Percentiles rank a stretch among this genome's conserved stretches.
Evolutionary conservation across 805 yeast species (phyloP).

Genomic region (Pichia nanzhaoensis): DNA sequence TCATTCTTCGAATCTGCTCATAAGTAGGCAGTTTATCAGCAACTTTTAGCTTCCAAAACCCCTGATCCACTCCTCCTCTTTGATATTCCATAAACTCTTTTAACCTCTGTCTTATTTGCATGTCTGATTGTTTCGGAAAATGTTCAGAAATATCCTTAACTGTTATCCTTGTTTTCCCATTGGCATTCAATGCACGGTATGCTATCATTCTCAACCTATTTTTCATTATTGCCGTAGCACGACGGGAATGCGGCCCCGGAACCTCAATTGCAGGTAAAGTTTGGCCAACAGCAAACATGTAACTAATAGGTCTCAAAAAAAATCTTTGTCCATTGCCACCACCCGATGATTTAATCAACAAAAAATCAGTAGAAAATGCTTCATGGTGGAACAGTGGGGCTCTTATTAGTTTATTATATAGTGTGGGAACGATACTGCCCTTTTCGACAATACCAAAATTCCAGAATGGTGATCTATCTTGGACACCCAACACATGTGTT

Average conservation of each 20-base stretch:
- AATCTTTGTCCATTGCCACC: slow-evolving; percentile 62
- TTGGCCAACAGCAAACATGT: slow-evolving; percentile 84
- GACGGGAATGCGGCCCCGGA: slow-evolving; percentile 97
- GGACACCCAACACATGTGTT: slow-evolving; percentile 92
- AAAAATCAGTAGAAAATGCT: slow-evolving; percentile 67
- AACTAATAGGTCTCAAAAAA: slow-evolving; percentile 61
- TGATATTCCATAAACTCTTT: slow-evolving; percentile 98
- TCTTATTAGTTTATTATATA: slow-evolving; percentile 83
- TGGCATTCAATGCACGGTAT: slow-evolving; percentile 73
- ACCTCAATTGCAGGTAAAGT: slow-evolving; percentile 88
- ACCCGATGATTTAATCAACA: slow-evolving; percentile 74
- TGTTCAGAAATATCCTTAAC: slow-evolving; percentile 86
- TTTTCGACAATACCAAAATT: slow-evolving; percentile 95
- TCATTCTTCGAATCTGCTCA: slow-evolving; percentile 73
- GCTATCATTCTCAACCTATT: slow-evolving; percentile 92
- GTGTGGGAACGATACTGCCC: slow-evolving; percentile 88
- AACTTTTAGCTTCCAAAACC: slow-evolving; percentile 82
- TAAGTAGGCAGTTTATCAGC: slow-evolving; percentile 65
- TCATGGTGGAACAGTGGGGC: slow-evolving; percentile 94
- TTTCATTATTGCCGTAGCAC: slow-evolving; percentile 87
- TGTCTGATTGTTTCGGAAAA: slow-evolving; percentile 95
- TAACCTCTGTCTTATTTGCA: slow-evolving; percentile 91
- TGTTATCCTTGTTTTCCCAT: slow-evolving; percentile 63
- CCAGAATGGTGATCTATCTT: slow-evolving; percentile 97
- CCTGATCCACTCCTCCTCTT: slow-evolving; percentile 89